A percentile compares a stretch with the other conserved stretches of the same genome.
Evolutionary conservation across 176 grass and related monocot species (phyloP).

Genomic region (Carex littledalei): DNA sequence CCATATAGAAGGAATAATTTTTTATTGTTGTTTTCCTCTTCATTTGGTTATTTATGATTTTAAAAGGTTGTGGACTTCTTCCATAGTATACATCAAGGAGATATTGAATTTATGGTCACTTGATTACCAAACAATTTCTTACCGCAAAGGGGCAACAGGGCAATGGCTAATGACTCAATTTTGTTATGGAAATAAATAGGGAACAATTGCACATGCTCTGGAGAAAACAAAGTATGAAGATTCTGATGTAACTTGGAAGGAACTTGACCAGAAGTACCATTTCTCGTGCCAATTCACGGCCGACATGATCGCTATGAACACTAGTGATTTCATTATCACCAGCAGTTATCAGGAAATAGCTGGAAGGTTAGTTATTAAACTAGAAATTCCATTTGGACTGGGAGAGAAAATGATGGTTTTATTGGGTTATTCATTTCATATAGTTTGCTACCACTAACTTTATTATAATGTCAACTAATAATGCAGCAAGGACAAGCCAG

Average conservation of each 20-base stretch:
- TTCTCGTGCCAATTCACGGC: conserved; percentile 98
- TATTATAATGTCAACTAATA: not conserved
- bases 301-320: conserved; percentile 96
- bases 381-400: not conserved
- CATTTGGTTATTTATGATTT: not conserved
- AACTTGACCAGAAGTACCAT: conserved; percentile 81
- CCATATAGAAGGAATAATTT: not conserved
- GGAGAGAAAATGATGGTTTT: not conserved
- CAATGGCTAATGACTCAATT: not conserved
- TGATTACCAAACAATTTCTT: not conserved
- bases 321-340: conserved; percentile 87
- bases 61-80: not conserved
- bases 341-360: conserved; percentile 98
- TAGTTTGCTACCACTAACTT: not conserved
- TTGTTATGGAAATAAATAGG: conserved; percentile 26
- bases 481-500: conserved; percentile 83
- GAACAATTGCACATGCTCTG: conserved; percentile 93
- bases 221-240: conserved; percentile 96
- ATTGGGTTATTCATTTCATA: not conserved
- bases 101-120: not conserved
- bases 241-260: conserved; percentile 90
- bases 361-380: conserved; percentile 44
- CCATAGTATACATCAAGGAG: not conserved
- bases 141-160: not conserved
- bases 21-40: not conserved